Evolutionary conservation across 805 yeast genomes (phyloP).

Genomic region (Saccharomycopsis sp.): DNA sequence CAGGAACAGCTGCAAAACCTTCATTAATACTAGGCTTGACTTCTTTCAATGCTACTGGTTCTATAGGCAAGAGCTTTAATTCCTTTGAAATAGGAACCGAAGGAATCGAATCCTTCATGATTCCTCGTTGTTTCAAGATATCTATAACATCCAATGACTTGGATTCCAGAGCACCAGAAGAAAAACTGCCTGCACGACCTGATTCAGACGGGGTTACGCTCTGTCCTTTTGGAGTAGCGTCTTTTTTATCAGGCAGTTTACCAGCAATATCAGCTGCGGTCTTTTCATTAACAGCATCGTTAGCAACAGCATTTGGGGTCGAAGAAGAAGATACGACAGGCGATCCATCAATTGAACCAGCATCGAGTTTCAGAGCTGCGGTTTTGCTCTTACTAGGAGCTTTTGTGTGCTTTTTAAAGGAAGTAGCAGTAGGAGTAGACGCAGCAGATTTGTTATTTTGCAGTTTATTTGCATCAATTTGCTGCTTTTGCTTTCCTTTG

Average conservation of each 20-base stretch:
- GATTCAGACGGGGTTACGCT: background rate
- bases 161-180: background rate
- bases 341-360: background rate
- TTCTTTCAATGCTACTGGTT: slow-evolving; percentile 58
- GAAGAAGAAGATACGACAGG: too few relatives aligned
- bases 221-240: slow-evolving; percentile 21
- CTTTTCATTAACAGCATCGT: background rate
- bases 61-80: slow-evolving; percentile 58
- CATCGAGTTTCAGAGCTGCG: background rate
- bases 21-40: slow-evolving; percentile 79
- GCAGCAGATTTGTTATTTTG: background rate
- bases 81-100: slow-evolving; percentile 67
- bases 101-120: slow-evolving; percentile 50
- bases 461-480: background rate
- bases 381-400: background rate
- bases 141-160: background rate
- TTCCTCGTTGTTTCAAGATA: slow-evolving; percentile 28
- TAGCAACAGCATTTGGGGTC: background rate
- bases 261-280: background rate
- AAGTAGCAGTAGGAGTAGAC: background rate
- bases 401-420: background rate
- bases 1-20: slow-evolving; percentile 70
- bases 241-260: slow-evolving; percentile 21
- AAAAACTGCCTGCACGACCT: background rate
- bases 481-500: background rate